Evolutionary conservation across 805 yeast genomes (phyloP), one percentile per base, ranked within the genome.

Genomic region (Hanseniaspora guilliermondii): DNA sequence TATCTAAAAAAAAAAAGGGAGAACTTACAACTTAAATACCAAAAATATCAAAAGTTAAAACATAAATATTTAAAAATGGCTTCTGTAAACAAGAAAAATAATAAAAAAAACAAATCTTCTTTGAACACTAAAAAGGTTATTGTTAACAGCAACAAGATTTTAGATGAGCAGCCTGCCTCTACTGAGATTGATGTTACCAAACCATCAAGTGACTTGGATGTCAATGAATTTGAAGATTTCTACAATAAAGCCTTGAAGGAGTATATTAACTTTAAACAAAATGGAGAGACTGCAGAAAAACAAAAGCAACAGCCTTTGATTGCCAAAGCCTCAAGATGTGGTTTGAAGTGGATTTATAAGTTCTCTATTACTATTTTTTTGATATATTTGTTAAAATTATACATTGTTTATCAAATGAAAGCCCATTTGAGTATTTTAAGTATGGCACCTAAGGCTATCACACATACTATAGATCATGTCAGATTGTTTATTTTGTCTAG

Each of bases 321-420:
- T 37, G 17, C 17, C 12, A 53, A 33, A 22, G 9, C 25, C n/a
- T 30, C 39, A 6, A 49, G 39, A 30, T 22, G 42, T 7, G 16
- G 32, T 32, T 39, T 55, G 12, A 55, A 45, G 35, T 9, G 21
- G 14, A 16, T 49, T 33, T 55, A 48, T 37, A 55, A 45, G 25
- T 9, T 40, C 35, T 44, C 45, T 11, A 33, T 55, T 3, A n/a
- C 44, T 6, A 17, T 55, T 4, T 47, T 49, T 12, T 35, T 49
- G 25, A 25, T 49, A 17, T 55, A 55, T 25, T 40, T 46, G n/a
- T 21, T 55, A 33, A 55, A 55, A 33, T 7, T 55, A n/a, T 55
- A 55, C 44, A 55, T 55, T 39, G 47, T 55, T 14, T 55, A 55
- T 33, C 57, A 55, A 49, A 46, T 55, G 53, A 55, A 38, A 49